A percentile compares a stretch with the other conserved stretches of the same genome.
Conservation (phyloP, 176 grass and related monocot species). For the Dactylis glomerata region DNA sequence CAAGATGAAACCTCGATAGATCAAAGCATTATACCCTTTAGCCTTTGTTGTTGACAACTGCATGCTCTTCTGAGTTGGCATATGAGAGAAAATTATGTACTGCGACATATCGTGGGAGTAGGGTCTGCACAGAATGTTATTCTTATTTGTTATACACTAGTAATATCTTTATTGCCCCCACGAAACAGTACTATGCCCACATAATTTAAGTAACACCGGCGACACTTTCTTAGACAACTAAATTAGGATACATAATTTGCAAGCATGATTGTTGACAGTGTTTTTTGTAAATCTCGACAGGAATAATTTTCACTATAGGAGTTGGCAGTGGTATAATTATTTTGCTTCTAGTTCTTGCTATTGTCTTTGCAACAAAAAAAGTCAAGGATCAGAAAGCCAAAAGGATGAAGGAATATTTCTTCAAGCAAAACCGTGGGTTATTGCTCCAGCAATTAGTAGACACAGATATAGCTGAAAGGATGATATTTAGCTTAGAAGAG, state of each 20-base stretch:
- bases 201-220: not conserved
- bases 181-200: not conserved
- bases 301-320: slow-evolving; percentile 23
- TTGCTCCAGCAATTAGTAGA: slow-evolving; percentile 44
- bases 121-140: not conserved
- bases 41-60: not conserved
- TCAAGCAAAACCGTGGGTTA: slow-evolving; percentile 50
- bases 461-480: slow-evolving; percentile 53
- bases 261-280: not conserved
- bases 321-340: slow-evolving; percentile 33
- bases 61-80: not conserved
- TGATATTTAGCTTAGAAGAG: slow-evolving; percentile 57
- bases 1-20: not conserved
- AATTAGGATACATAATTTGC: not conserved
- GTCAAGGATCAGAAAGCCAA: slow-evolving; percentile 31
- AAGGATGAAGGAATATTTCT: slow-evolving; percentile 44
- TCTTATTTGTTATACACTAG: not conserved
- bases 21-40: not conserved
- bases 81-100: not conserved
- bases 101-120: not conserved
- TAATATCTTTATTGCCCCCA: not conserved
- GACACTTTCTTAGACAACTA: not conserved
- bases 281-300: not conserved
- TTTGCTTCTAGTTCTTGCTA: slow-evolving; percentile 31
- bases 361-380: slow-evolving; percentile 24